phyloP scores from a whole-genome alignment of 2,329 filamentous ascomycete genomes.

The Volutella citrinella region DNA sequence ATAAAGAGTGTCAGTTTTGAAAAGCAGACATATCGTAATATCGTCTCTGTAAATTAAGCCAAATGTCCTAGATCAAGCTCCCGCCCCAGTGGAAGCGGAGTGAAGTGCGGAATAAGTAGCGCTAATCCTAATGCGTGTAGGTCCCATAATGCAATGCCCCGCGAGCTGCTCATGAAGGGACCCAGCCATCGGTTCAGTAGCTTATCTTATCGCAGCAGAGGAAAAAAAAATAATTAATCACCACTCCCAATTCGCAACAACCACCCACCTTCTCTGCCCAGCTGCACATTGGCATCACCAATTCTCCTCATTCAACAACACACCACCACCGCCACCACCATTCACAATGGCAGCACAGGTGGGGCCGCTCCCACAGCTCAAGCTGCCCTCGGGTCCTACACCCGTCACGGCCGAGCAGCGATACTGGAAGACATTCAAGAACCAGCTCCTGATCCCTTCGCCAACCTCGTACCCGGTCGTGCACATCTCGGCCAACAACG shows the following conservation, averaged over 20 bases:
- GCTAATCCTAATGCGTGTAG: conserved; percentile 3
- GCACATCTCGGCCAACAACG: conserved; percentile 75
- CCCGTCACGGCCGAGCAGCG: conserved; percentile 87
- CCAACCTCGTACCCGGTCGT: conserved; percentile 88
- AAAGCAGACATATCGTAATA: too few species aligned
- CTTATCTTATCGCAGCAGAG: conserved; percentile 25
- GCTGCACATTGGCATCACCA: conserved; percentile 9
- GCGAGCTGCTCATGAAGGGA: too few species aligned
- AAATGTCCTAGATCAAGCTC: too few species aligned
- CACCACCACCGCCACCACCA: conserved; percentile 18
- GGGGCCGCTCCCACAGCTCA: conserved; percentile 73
- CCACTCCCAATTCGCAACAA: conserved; percentile 4
- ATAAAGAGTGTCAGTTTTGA: too few species aligned
- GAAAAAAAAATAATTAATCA: conserved; percentile 30
- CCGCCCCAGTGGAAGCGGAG: not conserved
- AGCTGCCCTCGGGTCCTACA: conserved; percentile 77
- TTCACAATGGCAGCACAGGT: conserved; percentile 79
- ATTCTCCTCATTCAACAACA: too few species aligned
- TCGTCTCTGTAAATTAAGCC: too few species aligned
- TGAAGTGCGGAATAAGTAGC: not conserved
- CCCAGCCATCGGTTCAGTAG: conserved; percentile 19
- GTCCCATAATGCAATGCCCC: conserved; percentile 1
- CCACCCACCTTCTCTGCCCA: conserved; percentile 7
- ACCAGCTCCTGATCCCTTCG: conserved; percentile 84
- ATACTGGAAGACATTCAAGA: conserved; percentile 96